Evolutionary conservation across 202 grass and related monocot genomes (phyloP).

Genomic region (Dendrocalamus latiflorus): DNA sequence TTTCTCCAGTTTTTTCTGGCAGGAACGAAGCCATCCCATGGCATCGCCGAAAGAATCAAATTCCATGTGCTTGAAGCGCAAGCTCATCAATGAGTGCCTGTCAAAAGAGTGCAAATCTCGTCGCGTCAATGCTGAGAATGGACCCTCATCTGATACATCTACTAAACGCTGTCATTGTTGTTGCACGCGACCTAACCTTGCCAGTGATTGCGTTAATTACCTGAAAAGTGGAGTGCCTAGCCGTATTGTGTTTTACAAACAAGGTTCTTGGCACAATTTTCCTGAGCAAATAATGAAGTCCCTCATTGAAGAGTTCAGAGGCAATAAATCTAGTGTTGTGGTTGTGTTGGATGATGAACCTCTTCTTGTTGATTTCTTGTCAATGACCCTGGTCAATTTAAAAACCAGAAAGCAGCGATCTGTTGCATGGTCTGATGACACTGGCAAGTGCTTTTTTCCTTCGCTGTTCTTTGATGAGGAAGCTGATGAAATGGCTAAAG

Average conservation of each 20-base stretch:
- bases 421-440: slow-evolving; percentile 82
- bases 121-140: slow-evolving; percentile 34
- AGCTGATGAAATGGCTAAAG: slow-evolving; percentile 27
- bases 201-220: slow-evolving; percentile 66
- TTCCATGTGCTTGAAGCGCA: slow-evolving; percentile 58
- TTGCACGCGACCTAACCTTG: slow-evolving; percentile 55
- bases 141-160: slow-evolving; percentile 35
- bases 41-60: slow-evolving; percentile 38
- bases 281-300: slow-evolving; percentile 54
- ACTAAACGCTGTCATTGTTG: slow-evolving; percentile 56
- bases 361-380: slow-evolving; percentile 74
- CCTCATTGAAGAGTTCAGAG: slow-evolving; percentile 59
- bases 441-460: slow-evolving; percentile 59
- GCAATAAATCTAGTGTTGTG: slow-evolving; percentile 51
- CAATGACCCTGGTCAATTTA: slow-evolving; percentile 69
- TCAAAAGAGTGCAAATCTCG: slow-evolving; percentile 52
- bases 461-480: slow-evolving; percentile 64
- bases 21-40: slow-evolving; percentile 32
- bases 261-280: slow-evolving; percentile 58
- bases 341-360: slow-evolving; percentile 43
- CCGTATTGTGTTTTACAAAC: slow-evolving; percentile 63
- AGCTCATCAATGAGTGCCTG: slow-evolving; percentile 44
- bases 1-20: slow-evolving; percentile 31
- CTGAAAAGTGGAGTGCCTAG: slow-evolving; percentile 54
- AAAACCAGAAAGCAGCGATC: slow-evolving; percentile 66